A percentile compares a stretch with the other conserved stretches of the same genome.
Evolutionary conservation across 345 rosid species (phyloP).

Genomic region (Melaleuca alternifolia): DNA sequence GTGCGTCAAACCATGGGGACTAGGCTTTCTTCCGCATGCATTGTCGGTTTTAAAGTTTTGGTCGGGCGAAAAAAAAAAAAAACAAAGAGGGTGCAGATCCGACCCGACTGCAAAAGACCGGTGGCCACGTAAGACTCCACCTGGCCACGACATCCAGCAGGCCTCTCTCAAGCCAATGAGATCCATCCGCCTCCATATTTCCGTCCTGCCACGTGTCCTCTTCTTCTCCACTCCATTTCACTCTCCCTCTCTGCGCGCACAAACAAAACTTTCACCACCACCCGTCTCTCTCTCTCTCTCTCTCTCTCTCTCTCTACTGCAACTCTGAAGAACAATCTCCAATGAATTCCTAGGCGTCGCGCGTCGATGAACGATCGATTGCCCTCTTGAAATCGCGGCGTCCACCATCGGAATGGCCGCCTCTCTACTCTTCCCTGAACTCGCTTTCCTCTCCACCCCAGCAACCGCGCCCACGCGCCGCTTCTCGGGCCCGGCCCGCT

Average conservation of each 20-base stretch:
- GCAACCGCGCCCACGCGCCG: neutral
- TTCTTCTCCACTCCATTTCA: slow-evolving; percentile 37
- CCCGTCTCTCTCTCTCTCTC: neutral
- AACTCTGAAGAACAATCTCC: neutral
- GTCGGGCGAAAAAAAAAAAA: too few relatives aligned
- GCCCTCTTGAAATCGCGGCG: neutral
- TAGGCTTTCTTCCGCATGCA: too few relatives aligned
- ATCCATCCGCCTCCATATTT: neutral
- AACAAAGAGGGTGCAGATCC: neutral
- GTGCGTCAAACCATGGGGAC: too few relatives aligned
- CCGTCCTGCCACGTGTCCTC: slow-evolving; percentile 48
- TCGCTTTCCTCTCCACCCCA: slow-evolving; percentile 29
- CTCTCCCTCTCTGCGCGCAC: neutral
- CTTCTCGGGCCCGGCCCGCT: slow-evolving; percentile 7
- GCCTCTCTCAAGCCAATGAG: neutral
- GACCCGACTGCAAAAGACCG: neutral
- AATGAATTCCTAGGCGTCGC: slow-evolving; percentile 16
- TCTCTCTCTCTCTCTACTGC: neutral
- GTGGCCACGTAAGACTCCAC: neutral
- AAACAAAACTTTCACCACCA: too few relatives aligned
- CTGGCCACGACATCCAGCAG: neutral
- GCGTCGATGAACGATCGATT: neutral
- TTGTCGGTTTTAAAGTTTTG: too few relatives aligned
- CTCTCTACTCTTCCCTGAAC: slow-evolving; percentile 32
- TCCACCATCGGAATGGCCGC: slow-evolving; percentile 29